Conservation (phyloP, 352 stramenopile species). For the Lagenidium sp. region DNA sequence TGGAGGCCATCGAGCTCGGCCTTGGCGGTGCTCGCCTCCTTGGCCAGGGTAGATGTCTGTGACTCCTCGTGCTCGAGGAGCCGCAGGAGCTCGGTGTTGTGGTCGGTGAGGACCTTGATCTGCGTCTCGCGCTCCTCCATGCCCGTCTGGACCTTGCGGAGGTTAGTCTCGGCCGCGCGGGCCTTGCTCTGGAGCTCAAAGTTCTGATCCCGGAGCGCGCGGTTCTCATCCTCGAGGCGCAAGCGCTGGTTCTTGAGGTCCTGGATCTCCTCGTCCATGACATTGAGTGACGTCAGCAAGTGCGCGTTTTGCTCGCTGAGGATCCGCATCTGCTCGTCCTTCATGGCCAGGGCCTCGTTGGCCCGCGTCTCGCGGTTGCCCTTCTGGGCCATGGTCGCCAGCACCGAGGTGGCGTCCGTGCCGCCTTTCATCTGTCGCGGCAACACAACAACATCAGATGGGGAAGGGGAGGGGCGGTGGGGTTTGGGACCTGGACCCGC, state of each 20-base stretch:
- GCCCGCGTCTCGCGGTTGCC: conserved; percentile 83
- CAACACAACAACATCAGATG: neutral
- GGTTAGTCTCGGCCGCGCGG: conserved; percentile 76
- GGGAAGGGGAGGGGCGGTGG: too few species aligned
- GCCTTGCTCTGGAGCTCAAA: conserved; percentile 90
- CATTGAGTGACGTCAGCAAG: conserved; percentile 81
- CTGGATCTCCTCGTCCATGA: conserved; percentile 73
- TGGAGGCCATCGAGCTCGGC: conserved; percentile 81
- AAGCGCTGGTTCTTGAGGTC: conserved; percentile 49
- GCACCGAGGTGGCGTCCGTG: conserved; percentile 21
- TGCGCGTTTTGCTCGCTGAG: conserved; percentile 90
- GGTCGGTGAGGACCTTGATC: conserved; percentile 91
- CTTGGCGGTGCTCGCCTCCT: conserved; percentile 44
- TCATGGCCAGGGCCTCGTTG: conserved; percentile 91
- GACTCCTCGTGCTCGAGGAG: conserved; percentile 93
- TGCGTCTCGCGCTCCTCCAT: conserved; percentile 90
- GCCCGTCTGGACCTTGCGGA: conserved; percentile 72
- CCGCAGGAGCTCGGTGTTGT: conserved; percentile 93
- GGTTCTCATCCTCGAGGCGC: conserved; percentile 88
- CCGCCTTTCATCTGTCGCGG: neutral
- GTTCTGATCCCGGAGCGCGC: conserved; percentile 86
- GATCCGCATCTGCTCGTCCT: conserved; percentile 94
- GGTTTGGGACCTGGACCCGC: too few species aligned
- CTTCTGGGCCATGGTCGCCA: conserved; percentile 43
- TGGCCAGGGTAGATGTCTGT: conserved; percentile 56